phyloP scores from a whole-genome alignment of 768 basidiomycete genomes.

The Royoungia palumana region DNA sequence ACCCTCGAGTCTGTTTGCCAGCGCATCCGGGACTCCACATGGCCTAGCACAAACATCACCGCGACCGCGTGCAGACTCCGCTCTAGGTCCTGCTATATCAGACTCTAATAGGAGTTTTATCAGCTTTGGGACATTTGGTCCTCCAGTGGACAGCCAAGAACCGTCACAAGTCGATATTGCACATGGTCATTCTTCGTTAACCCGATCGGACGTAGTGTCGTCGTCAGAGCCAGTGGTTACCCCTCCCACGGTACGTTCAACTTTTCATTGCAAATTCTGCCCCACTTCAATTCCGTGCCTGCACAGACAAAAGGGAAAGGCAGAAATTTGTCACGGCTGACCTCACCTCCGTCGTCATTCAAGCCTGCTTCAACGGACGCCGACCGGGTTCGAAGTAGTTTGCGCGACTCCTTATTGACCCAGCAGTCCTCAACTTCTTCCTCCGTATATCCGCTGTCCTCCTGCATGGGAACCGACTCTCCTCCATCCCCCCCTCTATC shows the following conservation, averaged over 20 bases:
- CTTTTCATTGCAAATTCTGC: constrained; percentile 8
- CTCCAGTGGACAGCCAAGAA: constrained; percentile 16
- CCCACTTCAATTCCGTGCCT: constrained; percentile 14
- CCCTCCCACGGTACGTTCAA: constrained; percentile 21
- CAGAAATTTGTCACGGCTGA: constrained; percentile 35
- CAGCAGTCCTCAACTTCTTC: constrained; percentile 68
- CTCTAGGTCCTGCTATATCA: constrained; percentile 9
- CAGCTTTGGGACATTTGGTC: constrained; percentile 25
- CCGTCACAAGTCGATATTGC: background rate
- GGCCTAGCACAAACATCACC: constrained; percentile 10
- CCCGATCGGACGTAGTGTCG: constrained; percentile 12
- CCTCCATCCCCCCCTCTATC: constrained; percentile 64
- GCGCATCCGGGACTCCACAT: constrained; percentile 10
- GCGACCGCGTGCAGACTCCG: constrained; percentile 11
- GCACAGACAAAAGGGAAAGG: constrained; percentile 33
- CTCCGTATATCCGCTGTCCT: constrained; percentile 74
- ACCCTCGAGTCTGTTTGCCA: constrained; percentile 2
- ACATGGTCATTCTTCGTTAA: constrained; percentile 2
- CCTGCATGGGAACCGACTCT: constrained; percentile 63
- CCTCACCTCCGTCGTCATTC: constrained; percentile 35
- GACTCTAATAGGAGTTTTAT: constrained; percentile 24
- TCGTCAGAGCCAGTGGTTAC: constrained; percentile 11
- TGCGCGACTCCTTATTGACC: constrained; percentile 54
- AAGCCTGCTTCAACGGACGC: constrained; percentile 24
- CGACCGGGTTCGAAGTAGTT: constrained; percentile 49